phyloP scores from a whole-genome alignment of 2,329 filamentous ascomycete species.

The Penicillium sp. region DNA sequence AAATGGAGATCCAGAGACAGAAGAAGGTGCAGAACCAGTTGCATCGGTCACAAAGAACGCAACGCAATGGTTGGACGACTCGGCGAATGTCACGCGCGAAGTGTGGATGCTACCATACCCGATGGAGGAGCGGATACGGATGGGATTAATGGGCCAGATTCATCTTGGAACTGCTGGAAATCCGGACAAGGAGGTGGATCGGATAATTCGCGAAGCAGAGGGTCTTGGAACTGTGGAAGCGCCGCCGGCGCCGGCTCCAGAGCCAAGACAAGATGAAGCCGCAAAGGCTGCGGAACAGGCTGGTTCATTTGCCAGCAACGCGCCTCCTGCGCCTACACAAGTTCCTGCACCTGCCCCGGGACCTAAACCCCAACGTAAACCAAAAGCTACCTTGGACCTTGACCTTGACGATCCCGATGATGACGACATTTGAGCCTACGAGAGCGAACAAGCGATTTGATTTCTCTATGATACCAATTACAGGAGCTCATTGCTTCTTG shows the following conservation, averaged over 20 bases:
- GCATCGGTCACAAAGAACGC: conserved; percentile 38
- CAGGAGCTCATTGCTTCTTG: conserved; percentile 1
- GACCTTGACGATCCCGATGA: conserved; percentile 44
- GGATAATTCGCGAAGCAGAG: conserved; percentile 50
- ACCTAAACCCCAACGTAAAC: conserved; percentile 31
- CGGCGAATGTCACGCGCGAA: conserved; percentile 37
- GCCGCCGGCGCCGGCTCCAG: conserved; percentile 36
- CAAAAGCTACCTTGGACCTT: conserved; percentile 40
- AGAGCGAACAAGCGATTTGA: background rate
- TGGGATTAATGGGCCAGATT: conserved; percentile 44
- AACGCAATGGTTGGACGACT: conserved; percentile 40
- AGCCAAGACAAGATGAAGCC: conserved; percentile 31
- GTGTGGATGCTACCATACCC: conserved; percentile 43
- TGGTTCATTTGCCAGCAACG: conserved; percentile 21
- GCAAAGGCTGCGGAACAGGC: conserved; percentile 32
- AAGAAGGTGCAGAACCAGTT: conserved; percentile 27
- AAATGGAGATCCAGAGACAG: conserved; percentile 22
- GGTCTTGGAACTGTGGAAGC: conserved; percentile 43
- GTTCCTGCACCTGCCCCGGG: conserved; percentile 15
- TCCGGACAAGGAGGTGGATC: conserved; percentile 46
- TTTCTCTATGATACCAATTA: conserved; percentile 18
- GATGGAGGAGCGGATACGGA: conserved; percentile 41
- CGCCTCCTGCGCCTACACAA: conserved; percentile 9
- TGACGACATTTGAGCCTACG: conserved; percentile 23
- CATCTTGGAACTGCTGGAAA: conserved; percentile 46